Evolutionary conservation across 805 yeast genomes (phyloP).

Genomic region (Dipodascus albidus): DNA sequence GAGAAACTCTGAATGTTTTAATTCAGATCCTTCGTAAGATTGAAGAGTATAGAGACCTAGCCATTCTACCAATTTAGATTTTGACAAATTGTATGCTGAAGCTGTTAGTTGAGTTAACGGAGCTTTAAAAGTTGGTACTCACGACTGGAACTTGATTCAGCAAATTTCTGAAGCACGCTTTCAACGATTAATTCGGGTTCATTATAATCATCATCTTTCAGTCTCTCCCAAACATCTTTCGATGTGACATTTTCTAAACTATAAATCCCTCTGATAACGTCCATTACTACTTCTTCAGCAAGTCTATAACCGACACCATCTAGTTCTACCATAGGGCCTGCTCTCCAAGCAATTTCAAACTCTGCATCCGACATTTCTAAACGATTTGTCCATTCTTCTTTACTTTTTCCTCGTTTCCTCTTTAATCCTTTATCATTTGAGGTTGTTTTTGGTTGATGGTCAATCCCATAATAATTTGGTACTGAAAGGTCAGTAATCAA

Average conservation of each 20-base stretch:
- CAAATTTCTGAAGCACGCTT: conserved; percentile 42
- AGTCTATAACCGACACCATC: conserved; percentile 33
- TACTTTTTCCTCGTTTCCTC: neutral
- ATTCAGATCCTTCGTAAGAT: conserved; percentile 24
- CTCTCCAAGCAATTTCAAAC: conserved; percentile 42
- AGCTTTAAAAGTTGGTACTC: conserved; percentile 3
- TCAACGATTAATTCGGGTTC: conserved; percentile 34
- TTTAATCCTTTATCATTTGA: conserved; percentile 7
- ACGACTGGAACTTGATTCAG: conserved; percentile 14
- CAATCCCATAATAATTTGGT: conserved; percentile 15
- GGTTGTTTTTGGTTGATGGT: conserved; percentile 17
- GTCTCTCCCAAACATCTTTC: conserved; percentile 8
- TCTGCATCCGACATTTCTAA: conserved; percentile 47
- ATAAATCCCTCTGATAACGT: conserved; percentile 18
- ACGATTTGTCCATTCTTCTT: conserved; percentile 12
- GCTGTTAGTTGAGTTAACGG: conserved; percentile 3
- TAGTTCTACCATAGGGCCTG: conserved; percentile 43
- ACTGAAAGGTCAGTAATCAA: neutral
- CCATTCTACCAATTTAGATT: conserved; percentile 38
- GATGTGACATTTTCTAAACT: conserved; percentile 14
- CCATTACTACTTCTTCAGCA: conserved; percentile 14
- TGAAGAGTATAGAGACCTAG: conserved; percentile 47
- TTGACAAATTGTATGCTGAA: conserved; percentile 32
- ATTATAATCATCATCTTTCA: conserved; percentile 17
- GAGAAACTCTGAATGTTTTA: conserved; percentile 34